Percentiles rank a stretch among this genome's conserved stretches.
Evolutionary conservation across 2,329 filamentous ascomycete genomes (phyloP).

Genomic region (Fusarium sp.): DNA sequence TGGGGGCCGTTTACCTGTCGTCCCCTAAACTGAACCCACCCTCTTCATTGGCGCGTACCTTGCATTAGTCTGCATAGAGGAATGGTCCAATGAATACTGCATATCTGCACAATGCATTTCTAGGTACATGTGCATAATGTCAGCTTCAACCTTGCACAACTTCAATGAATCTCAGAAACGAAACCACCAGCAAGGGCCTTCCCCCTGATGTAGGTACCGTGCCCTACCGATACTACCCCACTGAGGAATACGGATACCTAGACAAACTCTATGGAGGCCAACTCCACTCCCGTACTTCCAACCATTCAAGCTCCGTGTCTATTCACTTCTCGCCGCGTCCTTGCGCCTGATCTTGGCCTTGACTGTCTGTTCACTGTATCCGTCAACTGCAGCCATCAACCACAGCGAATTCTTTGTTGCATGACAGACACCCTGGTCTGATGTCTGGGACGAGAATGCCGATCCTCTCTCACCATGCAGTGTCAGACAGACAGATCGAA

Average conservation of each 20-base stretch:
- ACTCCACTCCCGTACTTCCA: slow-evolving; percentile 29
- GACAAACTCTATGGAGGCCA: slow-evolving; percentile 31
- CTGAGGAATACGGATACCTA: slow-evolving; percentile 15
- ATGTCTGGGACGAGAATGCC: slow-evolving; percentile 36
- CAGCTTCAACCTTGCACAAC: slow-evolving; percentile 18
- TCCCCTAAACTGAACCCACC: slow-evolving; percentile 20
- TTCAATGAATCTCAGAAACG: neutral
- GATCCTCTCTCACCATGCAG: slow-evolving; percentile 17
- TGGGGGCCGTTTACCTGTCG: slow-evolving; percentile 37
- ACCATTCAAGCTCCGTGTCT: slow-evolving; percentile 25
- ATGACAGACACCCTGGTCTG: slow-evolving; percentile 40
- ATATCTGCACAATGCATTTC: slow-evolving; percentile 13
- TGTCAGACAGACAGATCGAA: neutral
- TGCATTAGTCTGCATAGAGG: slow-evolving; percentile 39
- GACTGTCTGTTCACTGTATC: slow-evolving; percentile 5
- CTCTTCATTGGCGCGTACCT: slow-evolving; percentile 40
- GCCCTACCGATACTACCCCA: slow-evolving; percentile 32
- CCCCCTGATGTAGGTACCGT: slow-evolving; percentile 38
- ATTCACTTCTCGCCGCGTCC: slow-evolving; percentile 39
- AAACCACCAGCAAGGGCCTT: slow-evolving; percentile 10
- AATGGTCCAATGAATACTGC: slow-evolving; percentile 11
- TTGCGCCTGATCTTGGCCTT: slow-evolving; percentile 42
- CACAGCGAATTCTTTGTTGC: slow-evolving; percentile 39
- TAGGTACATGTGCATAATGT: too few species aligned
- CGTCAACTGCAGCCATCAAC: slow-evolving; percentile 26